phyloP scores from a whole-genome alignment of 1,284 basidiomycete genomes.

The Golubevia sp. region DNA sequence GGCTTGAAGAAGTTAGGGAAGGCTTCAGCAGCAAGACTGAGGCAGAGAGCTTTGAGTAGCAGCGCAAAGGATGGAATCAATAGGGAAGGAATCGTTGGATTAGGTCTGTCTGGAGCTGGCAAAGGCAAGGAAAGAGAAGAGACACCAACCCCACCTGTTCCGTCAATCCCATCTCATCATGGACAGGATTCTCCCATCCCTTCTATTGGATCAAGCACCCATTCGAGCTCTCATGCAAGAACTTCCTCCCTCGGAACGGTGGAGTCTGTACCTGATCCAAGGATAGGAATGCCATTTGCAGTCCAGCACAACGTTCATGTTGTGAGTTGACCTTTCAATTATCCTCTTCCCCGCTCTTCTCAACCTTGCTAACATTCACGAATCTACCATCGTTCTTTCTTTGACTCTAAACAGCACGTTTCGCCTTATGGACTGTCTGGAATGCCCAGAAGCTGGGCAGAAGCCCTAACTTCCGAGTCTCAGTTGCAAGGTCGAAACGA shows the following conservation, averaged over 20 bases:
- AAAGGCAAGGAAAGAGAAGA: conserved; percentile 5
- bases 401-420: too few relatives aligned
- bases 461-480: conserved; percentile 15
- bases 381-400: too few relatives aligned
- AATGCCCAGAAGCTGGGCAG: conserved; percentile 35
- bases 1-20: conserved; percentile 39
- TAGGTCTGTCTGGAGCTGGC: conserved; percentile 1
- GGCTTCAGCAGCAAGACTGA: conserved; percentile 25
- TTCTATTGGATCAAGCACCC: too few relatives aligned
- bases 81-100: neutral
- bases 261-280: conserved; percentile 21
- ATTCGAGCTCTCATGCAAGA: neutral
- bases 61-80: too few relatives aligned
- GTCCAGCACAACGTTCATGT: conserved; percentile 48
- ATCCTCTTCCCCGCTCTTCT: too few relatives aligned
- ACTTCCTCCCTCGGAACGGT: neutral
- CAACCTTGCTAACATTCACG: too few relatives aligned
- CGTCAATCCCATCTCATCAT: conserved; percentile 8
- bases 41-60: conserved; percentile 11
- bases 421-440: conserved; percentile 43
- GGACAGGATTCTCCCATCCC: neutral
- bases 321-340: too few relatives aligned
- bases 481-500: neutral
- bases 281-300: conserved; percentile 36
- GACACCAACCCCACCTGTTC: neutral